Base-by-base conservation (phyloP, 148 eudicot genomes). In the Tetragonia tetragonoides region DNA sequence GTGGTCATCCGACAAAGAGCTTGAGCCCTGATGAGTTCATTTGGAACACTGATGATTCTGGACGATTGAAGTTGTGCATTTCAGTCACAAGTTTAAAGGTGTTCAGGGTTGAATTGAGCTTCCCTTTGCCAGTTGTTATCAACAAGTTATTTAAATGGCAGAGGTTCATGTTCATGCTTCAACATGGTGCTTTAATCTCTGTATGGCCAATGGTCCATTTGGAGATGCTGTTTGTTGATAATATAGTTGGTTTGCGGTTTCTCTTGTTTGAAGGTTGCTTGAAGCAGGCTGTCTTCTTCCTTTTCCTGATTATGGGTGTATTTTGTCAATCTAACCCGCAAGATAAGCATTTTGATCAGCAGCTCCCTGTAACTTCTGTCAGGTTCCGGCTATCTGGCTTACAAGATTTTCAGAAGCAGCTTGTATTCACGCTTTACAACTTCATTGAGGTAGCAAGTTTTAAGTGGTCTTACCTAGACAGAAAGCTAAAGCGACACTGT, bases 221-320 rank as follows among this genome's bases (percentile, higher is more conserved):
- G 91, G 95, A 96, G 87, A 86, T 93, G 82, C 87, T 96, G 77
- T 88, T 93, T 82, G 89, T 96, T 71, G 99, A 96, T 78, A 87
- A 87, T 77, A 62, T 81, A 70, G 80, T 70, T 76, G 99, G 98
- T 49, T 82, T 96, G 88, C 88, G 92, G 86, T 86, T 89, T 84
- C 84, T 91, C 47, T 65, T 90, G 71, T 92, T 88, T 88, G 91
- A 96, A 89, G 97, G 95, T 76, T 84, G 92, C 89, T 82, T 96
- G 87, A 84, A 83, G 84, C 87, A 87, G 87, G 98, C 88, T 69
- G 82, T 93, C 60, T 77, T 83, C 63, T 83, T 89, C 68, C 78
- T 92, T 80, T 88, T 86, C 80, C 75, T 84, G 41, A 81, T 91
- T 68, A 82, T 93, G 84, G 60, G 78, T 41, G 83, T 85, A 62